Conservation (phyloP, 371 early-diverging fungal species). For the Mortierella sp. region DNA sequence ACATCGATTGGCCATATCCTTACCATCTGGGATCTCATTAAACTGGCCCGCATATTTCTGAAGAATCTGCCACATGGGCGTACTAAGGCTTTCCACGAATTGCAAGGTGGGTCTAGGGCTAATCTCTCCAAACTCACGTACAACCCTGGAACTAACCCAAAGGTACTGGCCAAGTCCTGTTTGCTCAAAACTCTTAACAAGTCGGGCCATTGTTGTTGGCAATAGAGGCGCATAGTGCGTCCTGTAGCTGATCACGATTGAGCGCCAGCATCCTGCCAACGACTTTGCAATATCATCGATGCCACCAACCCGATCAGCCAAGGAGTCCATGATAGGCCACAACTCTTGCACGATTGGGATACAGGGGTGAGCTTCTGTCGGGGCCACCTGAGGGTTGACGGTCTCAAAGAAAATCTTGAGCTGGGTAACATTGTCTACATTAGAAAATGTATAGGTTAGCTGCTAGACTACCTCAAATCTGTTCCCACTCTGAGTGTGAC, state of each 20-base stretch:
- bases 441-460: not conserved
- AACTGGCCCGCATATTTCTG: slow-evolving; percentile 59
- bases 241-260: slow-evolving; percentile 72
- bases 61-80: slow-evolving; percentile 69
- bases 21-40: slow-evolving; percentile 78
- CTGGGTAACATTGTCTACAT: slow-evolving; percentile 61
- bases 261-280: slow-evolving; percentile 75
- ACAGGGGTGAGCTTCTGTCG: slow-evolving; percentile 75
- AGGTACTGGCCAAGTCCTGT: slow-evolving; percentile 79
- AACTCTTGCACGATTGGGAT: slow-evolving; percentile 79
- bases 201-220: slow-evolving; percentile 57
- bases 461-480: not conserved
- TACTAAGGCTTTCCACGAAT: slow-evolving; percentile 71
- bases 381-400: slow-evolving; percentile 64
- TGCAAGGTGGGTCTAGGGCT: slow-evolving; percentile 28
- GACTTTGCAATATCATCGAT: slow-evolving; percentile 70
- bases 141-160: slow-evolving; percentile 71
- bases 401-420: slow-evolving; percentile 68
- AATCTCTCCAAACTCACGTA: slow-evolving; percentile 52
- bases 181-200: slow-evolving; percentile 72
- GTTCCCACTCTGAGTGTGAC: not conserved
- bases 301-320: slow-evolving; percentile 67
- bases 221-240: slow-evolving; percentile 68
- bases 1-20: slow-evolving; percentile 2
- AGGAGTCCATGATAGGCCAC: slow-evolving; percentile 81